A percentile compares a stretch with the other conserved stretches of the same genome.
Conservation (phyloP, 192 early-diverging fungal genomes). For the Umbelopsis vinacea region DNA sequence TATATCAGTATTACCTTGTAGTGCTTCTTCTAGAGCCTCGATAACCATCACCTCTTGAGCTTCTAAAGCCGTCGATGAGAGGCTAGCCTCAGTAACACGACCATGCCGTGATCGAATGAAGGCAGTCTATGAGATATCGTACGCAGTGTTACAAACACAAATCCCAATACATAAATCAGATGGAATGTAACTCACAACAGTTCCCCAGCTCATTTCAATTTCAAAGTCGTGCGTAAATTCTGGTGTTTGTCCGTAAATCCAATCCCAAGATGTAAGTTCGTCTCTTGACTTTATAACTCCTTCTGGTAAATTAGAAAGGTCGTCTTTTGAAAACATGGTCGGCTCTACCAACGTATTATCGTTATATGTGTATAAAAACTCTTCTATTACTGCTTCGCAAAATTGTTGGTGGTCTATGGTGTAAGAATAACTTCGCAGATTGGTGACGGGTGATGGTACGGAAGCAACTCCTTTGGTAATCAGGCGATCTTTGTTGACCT, state of each 20-base stretch:
- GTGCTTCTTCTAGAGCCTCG: constrained; percentile 26
- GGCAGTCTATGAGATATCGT: constrained; percentile 12
- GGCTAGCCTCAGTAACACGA: constrained; percentile 27
- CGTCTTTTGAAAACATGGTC: constrained; percentile 29
- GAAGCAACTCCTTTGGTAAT: constrained; percentile 84
- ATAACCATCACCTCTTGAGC: constrained; percentile 36
- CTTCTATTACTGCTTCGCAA: constrained; percentile 73
- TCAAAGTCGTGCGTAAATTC: constrained; percentile 72
- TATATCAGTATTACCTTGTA: constrained; percentile 25
- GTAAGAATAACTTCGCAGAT: constrained; percentile 78
- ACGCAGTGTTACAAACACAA: too few relatives aligned
- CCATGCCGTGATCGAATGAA: constrained; percentile 34
- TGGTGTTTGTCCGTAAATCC: constrained; percentile 93
- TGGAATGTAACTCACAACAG: constrained; percentile 47
- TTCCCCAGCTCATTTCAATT: constrained; percentile 57
- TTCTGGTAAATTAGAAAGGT: constrained; percentile 24
- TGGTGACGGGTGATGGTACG: constrained; percentile 86
- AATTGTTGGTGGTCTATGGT: constrained; percentile 85
- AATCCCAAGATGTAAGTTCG: constrained; percentile 76
- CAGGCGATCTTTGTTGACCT: not conserved
- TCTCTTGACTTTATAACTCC: constrained; percentile 33
- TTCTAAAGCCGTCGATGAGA: constrained; percentile 7
- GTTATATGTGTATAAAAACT: constrained; percentile 71
- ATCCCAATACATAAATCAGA: too few relatives aligned
- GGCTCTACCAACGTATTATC: constrained; percentile 31